Conservation (phyloP, 495 filamentous ascomycete genomes). For the Penicillium samsonianum region DNA sequence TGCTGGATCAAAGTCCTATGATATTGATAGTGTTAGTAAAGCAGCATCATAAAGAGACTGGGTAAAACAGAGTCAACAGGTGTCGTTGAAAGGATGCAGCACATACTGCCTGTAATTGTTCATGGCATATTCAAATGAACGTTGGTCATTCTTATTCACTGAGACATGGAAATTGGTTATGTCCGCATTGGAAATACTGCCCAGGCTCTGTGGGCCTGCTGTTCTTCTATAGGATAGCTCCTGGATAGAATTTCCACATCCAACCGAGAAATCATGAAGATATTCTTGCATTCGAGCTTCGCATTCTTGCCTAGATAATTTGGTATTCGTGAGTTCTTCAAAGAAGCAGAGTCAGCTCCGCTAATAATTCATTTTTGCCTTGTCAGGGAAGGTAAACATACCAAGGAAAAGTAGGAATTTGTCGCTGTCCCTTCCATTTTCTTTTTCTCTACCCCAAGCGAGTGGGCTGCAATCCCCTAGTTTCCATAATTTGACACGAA, state of each 20-base stretch:
- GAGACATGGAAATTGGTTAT: conserved; percentile 6
- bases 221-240: too few species aligned
- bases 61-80: too few species aligned
- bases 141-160: conserved; percentile 6
- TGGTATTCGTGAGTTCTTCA: background rate
- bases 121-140: conserved; percentile 15
- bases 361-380: background rate
- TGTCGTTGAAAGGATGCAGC: conserved; percentile 2
- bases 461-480: background rate
- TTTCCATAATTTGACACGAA: background rate
- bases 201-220: background rate
- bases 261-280: conserved; percentile 13
- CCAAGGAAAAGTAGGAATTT: background rate
- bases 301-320: too few species aligned
- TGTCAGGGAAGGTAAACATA: background rate
- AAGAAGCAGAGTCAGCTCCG: background rate
- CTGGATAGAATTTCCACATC: too few species aligned
- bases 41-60: conserved; percentile 2
- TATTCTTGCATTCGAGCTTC: conserved; percentile 2
- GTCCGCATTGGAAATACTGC: conserved; percentile 14
- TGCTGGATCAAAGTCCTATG: background rate
- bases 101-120: conserved; percentile 13
- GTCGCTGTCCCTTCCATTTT: background rate
- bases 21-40: conserved; percentile 16
- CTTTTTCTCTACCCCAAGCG: background rate